Conservation (phyloP, 2,329 filamentous ascomycete species). For the Ophiostoma ips region DNA sequence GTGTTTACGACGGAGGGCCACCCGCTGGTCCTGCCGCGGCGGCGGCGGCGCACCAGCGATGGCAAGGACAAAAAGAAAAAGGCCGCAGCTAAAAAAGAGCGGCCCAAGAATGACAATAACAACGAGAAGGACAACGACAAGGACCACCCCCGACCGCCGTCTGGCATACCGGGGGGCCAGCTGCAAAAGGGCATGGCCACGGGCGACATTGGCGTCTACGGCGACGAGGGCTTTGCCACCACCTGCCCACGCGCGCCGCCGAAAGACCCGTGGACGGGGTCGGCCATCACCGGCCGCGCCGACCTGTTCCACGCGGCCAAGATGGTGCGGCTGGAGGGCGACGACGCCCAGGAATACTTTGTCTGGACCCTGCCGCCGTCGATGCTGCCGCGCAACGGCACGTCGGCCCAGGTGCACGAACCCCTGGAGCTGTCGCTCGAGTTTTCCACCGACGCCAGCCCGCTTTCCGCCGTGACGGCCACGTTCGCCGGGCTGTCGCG, state of each 20-base stretch:
- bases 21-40: conserved; percentile 66
- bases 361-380: conserved; percentile 80
- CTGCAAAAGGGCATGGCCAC: conserved; percentile 6
- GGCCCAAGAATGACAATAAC: too few relatives aligned
- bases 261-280: conserved; percentile 54
- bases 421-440: conserved; percentile 57
- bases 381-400: conserved; percentile 62
- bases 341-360: conserved; percentile 66
- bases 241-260: conserved; percentile 53
- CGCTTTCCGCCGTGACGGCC: conserved; percentile 15
- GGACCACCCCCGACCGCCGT: not conserved
- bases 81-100: too few relatives aligned
- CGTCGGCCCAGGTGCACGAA: conserved; percentile 57
- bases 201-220: conserved; percentile 22
- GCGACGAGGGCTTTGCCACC: conserved; percentile 34
- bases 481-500: conserved; percentile 31
- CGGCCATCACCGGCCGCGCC: conserved; percentile 60
- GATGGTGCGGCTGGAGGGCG: conserved; percentile 60
- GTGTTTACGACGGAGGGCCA: conserved; percentile 97
- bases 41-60: not conserved
- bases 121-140: not conserved
- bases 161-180: not conserved
- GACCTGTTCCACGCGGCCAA: conserved; percentile 85
- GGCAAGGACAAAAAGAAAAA: conserved; percentile 6
- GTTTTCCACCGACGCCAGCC: conserved; percentile 31